Evolutionary conservation across 83 land plant genomes (phyloP), one percentile per base, ranked within the genome.

Genomic region (Isoetes engelmannii): DNA sequence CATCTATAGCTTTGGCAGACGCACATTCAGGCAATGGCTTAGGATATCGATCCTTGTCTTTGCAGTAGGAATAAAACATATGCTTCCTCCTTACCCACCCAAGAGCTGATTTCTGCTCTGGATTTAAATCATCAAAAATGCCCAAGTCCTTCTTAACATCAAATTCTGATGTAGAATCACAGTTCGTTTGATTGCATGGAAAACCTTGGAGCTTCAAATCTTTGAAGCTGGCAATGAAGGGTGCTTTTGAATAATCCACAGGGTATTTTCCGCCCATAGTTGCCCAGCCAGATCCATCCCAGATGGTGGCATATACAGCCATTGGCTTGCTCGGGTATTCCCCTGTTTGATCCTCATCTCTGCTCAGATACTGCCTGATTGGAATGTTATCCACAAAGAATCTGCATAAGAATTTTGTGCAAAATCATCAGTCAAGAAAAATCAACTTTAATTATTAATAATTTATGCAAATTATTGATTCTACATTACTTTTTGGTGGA

Each of bases 221-320:
- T 12, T 47, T 73, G 65, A 70, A 64, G 47, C 83, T 66, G 5
- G 78, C 76, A n/a, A 74, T 72, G 67, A 81, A 84, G 37, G 81
- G 79, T n/a, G 79, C 82, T 41, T 74, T 75, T 46, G 74, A 74
- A 75, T 86, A 86, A 64, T 86, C 54, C 4, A 86, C 89, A 17
- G 80, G 77, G 51, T 80, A 78, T 43, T 65, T 73, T 20, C 89
- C 89, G 13, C 89, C 89, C 17, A 74, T 72, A 41, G 89, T 86
- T 48, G 89, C 89, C 89, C 89, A 86, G 7, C 72, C 59, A 47
- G 89, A 86, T 45, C 80, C 89, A 68, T 86, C 87, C 89, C 89
- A 86, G 21, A 86, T 86, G 6, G 89, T 83, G 10, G 80, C 50
- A 54, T 78, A 84, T 6, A 83, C 68, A 12, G 81, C 66, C 87